Evolutionary conservation across 2,329 filamentous ascomycete species (phyloP).

Genomic region (Arthrobotrys sinensis): DNA sequence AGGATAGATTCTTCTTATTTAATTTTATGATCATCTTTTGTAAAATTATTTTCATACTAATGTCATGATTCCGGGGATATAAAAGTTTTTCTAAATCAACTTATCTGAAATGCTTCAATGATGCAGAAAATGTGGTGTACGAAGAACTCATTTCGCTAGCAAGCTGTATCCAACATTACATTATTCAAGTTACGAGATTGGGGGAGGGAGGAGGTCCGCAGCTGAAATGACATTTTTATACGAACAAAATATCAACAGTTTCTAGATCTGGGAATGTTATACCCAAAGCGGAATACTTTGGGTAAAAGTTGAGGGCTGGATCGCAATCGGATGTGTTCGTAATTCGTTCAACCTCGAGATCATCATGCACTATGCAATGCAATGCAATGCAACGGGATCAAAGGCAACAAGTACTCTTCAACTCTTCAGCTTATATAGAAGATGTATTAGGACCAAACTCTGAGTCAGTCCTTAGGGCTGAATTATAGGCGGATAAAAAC

Average conservation of each 20-base stretch:
- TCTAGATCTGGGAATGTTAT: neutral
- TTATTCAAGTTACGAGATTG: neutral
- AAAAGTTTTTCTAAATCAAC: too few relatives aligned
- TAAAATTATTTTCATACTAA: too few relatives aligned
- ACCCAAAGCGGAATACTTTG: neutral
- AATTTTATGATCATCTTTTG: too few relatives aligned
- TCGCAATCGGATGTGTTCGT: neutral
- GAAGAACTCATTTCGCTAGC: neutral
- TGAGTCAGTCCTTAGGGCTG: neutral
- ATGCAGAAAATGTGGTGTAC: neutral
- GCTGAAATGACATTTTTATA: too few relatives aligned
- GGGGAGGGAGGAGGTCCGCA: too few relatives aligned
- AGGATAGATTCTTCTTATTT: too few relatives aligned
- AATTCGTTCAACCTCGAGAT: neutral
- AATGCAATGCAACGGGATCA: neutral
- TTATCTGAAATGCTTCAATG: neutral
- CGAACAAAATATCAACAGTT: neutral
- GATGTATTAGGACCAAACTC: neutral
- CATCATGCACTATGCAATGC: neutral
- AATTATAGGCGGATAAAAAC: neutral
- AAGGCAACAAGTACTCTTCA: neutral
- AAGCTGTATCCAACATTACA: neutral
- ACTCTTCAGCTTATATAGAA: neutral
- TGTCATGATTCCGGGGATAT: too few relatives aligned
- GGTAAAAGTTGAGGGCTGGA: neutral